Evolutionary conservation across 768 basidiomycete species (phyloP), one percentile per base, ranked within the genome.

Genomic region (Kwoniella sp.): DNA sequence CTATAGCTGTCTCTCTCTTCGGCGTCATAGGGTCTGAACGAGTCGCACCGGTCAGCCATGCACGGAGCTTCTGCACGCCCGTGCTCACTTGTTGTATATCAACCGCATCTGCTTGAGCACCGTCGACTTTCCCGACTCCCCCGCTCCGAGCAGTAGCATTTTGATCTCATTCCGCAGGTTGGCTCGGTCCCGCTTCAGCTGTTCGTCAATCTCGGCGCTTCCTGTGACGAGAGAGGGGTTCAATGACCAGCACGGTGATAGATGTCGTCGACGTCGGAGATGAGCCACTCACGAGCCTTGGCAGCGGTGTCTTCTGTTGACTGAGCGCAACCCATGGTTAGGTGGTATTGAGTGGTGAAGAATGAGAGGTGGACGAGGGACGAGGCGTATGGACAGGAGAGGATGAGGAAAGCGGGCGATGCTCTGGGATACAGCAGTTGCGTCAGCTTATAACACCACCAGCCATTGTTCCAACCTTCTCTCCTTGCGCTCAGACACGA

Each of bases 141-240:
- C 91, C 53, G 93, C 91, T 51, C 93, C 93, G 23, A 98, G 80
- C 53, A 98, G 74, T 57, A 96, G 73, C 91, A 96, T 93, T 79
- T 96, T 92, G 70, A 74, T 73, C 56, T 73, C 72, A 58, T 73
- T 73, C 23, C 67, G 56, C 6, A 71, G 53, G 39, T 63, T 68
- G 8, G 59, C 60, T 11, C 67, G 53, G 55, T 73, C 72, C 15
- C 68, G 56, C 46, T 67, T 68, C 28, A 73, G 56, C 45, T 73
- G 72, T 14, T 65, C 65, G 34, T 73, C 72, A 48, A 73, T 73
- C 54, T 71, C 72, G 25, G 63, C 64, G 61, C 65, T 73, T n/a
- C 71, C 71, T 73, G 45, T 7, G 9, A 15, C 19, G 5, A 38
- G 19, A n/a, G n/a, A n/a, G n/a, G n/a, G n/a, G n/a, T n/a, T n/a